phyloP scores from a whole-genome alignment of 495 filamentous ascomycete genomes.

The Podospora australis region DNA sequence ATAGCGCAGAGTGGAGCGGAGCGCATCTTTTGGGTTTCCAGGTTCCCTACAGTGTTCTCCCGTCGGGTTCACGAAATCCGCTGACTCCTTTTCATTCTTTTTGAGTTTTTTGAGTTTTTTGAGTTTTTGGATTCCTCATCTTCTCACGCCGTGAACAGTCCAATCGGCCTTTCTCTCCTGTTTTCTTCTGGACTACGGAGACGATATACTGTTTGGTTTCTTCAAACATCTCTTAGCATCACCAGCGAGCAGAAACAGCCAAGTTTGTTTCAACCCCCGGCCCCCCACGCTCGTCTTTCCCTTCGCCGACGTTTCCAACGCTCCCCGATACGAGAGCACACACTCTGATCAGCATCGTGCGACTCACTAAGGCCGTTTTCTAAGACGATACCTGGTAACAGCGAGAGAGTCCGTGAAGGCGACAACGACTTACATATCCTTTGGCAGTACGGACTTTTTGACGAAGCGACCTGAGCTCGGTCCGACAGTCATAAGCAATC shows the following conservation, averaged over 20 bases:
- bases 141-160: too few species aligned
- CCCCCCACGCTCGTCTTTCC: not conserved
- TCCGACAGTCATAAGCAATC: too few species aligned
- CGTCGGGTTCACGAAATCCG: constrained; percentile 2
- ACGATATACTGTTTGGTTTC: not conserved
- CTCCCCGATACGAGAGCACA: not conserved
- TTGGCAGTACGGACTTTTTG: too few species aligned
- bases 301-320: not conserved
- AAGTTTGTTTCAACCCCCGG: constrained; percentile 5
- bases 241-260: constrained; percentile 1
- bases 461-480: too few species aligned
- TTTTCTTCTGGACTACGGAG: not conserved
- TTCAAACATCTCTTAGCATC: not conserved
- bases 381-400: not conserved
- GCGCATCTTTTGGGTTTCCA: constrained; percentile 13
- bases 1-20: constrained; percentile 11
- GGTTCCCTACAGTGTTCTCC: constrained; percentile 8
- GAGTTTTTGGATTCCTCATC: too few species aligned
- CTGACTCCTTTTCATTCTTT: not conserved
- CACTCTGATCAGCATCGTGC: constrained; percentile 2
- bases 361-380: not conserved
- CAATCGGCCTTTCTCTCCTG: not conserved
- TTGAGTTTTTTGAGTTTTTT: not conserved
- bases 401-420: not conserved
- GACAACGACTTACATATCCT: too few species aligned